Conservation (phyloP, 306 rosid genomes). For the Hylodesmum podocarpum region DNA sequence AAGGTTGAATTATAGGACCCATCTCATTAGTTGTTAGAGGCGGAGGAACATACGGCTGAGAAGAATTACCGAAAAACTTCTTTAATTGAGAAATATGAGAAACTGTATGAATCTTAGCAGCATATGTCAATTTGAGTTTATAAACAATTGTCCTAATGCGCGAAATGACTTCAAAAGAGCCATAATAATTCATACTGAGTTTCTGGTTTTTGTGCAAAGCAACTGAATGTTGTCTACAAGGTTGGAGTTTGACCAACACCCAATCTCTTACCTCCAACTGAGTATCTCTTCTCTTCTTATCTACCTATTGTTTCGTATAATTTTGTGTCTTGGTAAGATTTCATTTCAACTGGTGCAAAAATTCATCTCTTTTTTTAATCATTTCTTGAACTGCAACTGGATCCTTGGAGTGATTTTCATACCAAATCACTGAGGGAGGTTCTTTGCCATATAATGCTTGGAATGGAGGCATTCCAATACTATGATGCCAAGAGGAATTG, state of each 20-base stretch:
- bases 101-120: not conserved
- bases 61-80: not conserved
- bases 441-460: not conserved
- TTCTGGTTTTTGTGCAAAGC: not conserved
- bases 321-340: not conserved
- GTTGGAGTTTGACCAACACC: not conserved
- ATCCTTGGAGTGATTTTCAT: not conserved
- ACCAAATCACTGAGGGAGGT: not conserved
- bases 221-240: not conserved
- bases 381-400: not conserved
- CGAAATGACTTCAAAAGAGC: not conserved
- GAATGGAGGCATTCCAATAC: not conserved
- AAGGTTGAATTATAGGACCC: not conserved
- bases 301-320: not conserved
- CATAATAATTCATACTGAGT: not conserved
- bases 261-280: not conserved
- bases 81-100: not conserved
- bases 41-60: not conserved
- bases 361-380: not conserved
- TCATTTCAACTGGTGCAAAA: not conserved
- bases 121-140: not conserved
- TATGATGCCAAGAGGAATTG: not conserved
- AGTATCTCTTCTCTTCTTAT: not conserved
- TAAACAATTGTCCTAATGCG: not conserved
- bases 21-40: not conserved